A percentile compares a stretch with the other conserved stretches of the same genome.
These are phyloP conservation scores for Tetraselmis striata DNA, from an alignment of 139 green algal species.

Conservation along the genomic window DNA sequence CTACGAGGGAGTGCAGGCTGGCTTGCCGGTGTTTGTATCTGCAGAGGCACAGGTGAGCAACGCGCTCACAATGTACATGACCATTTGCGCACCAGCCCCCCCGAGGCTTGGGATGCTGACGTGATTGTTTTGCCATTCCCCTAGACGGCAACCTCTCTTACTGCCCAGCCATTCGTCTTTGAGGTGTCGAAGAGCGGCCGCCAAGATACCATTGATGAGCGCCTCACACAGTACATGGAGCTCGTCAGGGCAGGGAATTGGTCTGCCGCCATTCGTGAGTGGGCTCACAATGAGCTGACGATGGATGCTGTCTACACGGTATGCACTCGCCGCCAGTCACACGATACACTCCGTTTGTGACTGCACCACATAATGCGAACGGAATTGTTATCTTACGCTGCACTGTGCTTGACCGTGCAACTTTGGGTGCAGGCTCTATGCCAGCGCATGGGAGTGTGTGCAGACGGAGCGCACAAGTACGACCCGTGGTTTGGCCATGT, in stretches of 20 bases:
- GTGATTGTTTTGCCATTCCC: background rate
- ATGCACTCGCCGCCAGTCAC: too few relatives aligned
- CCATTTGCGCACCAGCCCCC: background rate
- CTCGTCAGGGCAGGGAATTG: background rate
- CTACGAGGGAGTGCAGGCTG: background rate
- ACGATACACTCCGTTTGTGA: too few relatives aligned
- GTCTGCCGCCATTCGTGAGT: background rate
- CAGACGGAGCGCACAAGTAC: background rate
- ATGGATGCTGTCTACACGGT: background rate
- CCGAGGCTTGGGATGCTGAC: background rate
- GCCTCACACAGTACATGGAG: background rate
- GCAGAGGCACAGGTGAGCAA: background rate
- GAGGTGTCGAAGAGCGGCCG: background rate
- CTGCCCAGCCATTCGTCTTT: background rate
- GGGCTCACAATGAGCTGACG: background rate
- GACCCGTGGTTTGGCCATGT: background rate
- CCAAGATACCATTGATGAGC: too few relatives aligned
- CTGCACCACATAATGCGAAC: too few relatives aligned
- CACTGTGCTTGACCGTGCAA: too few relatives aligned
- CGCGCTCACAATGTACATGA: background rate
- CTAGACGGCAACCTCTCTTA: background rate
- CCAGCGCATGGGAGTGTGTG: background rate
- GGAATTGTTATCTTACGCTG: too few relatives aligned
- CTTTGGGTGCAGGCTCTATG: background rate
- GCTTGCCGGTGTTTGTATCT: background rate